phyloP scores from a whole-genome alignment of 2,329 filamentous ascomycete species.

The Sporothrix luriei region DNA sequence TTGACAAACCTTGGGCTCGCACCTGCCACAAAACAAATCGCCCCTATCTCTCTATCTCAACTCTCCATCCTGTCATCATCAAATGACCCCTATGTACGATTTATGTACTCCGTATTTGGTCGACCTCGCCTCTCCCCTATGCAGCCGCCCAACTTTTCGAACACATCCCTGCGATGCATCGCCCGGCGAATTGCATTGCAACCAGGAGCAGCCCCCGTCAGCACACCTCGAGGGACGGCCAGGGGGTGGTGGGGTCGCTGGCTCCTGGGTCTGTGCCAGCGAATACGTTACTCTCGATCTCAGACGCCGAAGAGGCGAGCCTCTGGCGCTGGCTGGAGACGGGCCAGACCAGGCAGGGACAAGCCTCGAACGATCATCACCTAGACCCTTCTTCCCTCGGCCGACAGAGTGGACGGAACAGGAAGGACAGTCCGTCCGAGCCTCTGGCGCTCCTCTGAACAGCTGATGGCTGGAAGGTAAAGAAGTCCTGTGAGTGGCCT shows the following conservation, averaged over 20 bases:
- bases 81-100: constrained; percentile 6
- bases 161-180: constrained; percentile 23
- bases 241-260: too few relatives aligned
- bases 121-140: constrained; percentile 5
- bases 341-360: constrained; percentile 9
- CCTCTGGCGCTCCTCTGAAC: neutral
- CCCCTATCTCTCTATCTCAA: constrained; percentile 1
- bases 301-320: constrained; percentile 10
- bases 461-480: neutral
- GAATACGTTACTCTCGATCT: constrained; percentile 17
- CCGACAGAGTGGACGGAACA: constrained; percentile 8
- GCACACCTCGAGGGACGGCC: neutral
- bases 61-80: neutral
- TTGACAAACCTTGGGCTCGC: neutral
- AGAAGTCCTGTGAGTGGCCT: neutral
- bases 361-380: constrained; percentile 17
- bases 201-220: constrained; percentile 20
- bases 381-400: neutral
- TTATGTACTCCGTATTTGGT: too few relatives aligned
- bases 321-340: neutral
- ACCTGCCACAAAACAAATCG: neutral
- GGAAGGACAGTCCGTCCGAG: neutral
- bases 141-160: constrained; percentile 9
- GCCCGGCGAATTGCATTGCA: constrained; percentile 22
- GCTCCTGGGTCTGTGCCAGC: constrained; percentile 17